Conservation (phyloP, 78 protist species). For the slime mould (Dictyostelium discoideum) region dicty_2.7 NC_007090.3:1896501-1897000, state of each 20-base stretch:
- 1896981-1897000: constrained; percentile 41
- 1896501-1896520: constrained; percentile 73
- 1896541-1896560: constrained; percentile 15
- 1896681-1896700: constrained; percentile 43
- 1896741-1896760: constrained; percentile 57
- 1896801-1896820: constrained; percentile 65
- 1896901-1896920: constrained; percentile 70
- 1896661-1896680: constrained; percentile 56
- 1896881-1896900: constrained; percentile 18
- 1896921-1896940: constrained; percentile 46
- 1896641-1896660: constrained; percentile 57
- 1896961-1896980: background rate
- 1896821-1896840: constrained; percentile 48
- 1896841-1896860: background rate
- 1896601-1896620: constrained; percentile 56
- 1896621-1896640: constrained; percentile 55
- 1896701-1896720: background rate
- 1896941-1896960: constrained; percentile 9
- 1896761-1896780: constrained; percentile 64
- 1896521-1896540: constrained; percentile 34
- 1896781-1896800: constrained; percentile 59
- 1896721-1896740: constrained; percentile 57
- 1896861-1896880: constrained; percentile 34
- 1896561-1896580: constrained; percentile 30
- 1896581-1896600: constrained; percentile 31